These are phyloP conservation scores for Alternaria conjuncta DNA, from an alignment of 2,329 filamentous ascomycete genomes.

Conservation along the genomic window DNA sequence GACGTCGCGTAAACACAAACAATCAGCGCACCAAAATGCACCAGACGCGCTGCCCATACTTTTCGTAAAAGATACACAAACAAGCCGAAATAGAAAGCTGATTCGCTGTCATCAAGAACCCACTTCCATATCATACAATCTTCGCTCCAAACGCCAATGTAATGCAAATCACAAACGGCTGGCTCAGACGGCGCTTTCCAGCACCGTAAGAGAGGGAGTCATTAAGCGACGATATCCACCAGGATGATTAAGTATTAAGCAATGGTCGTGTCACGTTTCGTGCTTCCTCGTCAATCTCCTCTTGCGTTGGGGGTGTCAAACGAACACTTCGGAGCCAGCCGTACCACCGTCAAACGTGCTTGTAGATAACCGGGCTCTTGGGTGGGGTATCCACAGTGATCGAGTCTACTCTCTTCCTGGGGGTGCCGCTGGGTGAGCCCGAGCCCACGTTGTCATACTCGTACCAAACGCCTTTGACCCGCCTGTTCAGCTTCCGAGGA, in stretches of 20 bases:
- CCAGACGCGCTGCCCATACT: background rate
- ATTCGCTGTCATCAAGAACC: background rate
- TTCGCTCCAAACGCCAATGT: background rate
- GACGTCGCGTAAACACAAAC: background rate
- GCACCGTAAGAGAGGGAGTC: background rate
- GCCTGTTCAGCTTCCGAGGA: constrained; percentile 42
- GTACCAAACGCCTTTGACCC: constrained; percentile 47
- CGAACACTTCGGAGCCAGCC: background rate
- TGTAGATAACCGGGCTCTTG: constrained; percentile 26
- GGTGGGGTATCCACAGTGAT: constrained; percentile 30
- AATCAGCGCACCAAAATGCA: background rate
- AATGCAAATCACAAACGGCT: background rate
- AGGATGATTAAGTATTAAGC: background rate
- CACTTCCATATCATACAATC: background rate
- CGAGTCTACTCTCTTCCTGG: constrained; percentile 22
- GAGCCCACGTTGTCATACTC: constrained; percentile 38
- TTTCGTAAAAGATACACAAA: background rate
- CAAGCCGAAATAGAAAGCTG: background rate
- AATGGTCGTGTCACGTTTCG: background rate
- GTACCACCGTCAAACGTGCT: constrained; percentile 12
- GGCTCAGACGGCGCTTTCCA: background rate
- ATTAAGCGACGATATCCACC: background rate
- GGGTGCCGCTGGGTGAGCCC: constrained; percentile 11
- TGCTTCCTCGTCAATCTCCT: background rate
- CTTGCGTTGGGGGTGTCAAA: background rate